Evolutionary conservation across 2,329 filamentous ascomycete species (phyloP).

Genomic region (Sporothrix protearum): DNA sequence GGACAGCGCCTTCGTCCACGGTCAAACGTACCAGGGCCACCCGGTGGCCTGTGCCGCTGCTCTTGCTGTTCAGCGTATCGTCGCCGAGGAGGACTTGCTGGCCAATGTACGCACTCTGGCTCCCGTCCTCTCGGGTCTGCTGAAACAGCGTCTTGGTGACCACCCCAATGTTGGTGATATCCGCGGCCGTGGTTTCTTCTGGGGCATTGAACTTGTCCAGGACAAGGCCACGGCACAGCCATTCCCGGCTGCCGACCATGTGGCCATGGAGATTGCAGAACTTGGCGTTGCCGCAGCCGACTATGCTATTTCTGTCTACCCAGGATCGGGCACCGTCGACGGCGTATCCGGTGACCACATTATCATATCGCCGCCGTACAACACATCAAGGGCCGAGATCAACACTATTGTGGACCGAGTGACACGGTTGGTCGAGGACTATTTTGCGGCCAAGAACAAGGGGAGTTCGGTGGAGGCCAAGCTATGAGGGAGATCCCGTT

Average conservation of each 20-base stretch:
- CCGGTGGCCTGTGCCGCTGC: slow-evolving; percentile 41
- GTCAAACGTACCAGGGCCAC: slow-evolving; percentile 53
- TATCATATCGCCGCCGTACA: slow-evolving; percentile 67
- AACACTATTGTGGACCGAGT: slow-evolving; percentile 52
- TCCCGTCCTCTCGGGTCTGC: slow-evolving; percentile 32
- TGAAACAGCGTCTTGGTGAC: slow-evolving; percentile 33
- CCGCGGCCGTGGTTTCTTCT: slow-evolving; percentile 44
- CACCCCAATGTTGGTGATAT: slow-evolving; percentile 44
- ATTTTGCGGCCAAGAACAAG: slow-evolving; percentile 36
- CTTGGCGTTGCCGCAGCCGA: slow-evolving; percentile 32
- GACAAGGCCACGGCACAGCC: slow-evolving; percentile 36
- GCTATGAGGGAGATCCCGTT: neutral
- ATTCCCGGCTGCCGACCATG: slow-evolving; percentile 35
- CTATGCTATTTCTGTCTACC: slow-evolving; percentile 54
- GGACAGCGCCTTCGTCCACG: slow-evolving; percentile 52
- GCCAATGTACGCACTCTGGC: slow-evolving; percentile 38
- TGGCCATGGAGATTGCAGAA: slow-evolving; percentile 37
- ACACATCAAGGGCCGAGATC: slow-evolving; percentile 55
- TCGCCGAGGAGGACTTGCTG: slow-evolving; percentile 38
- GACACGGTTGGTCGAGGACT: slow-evolving; percentile 50
- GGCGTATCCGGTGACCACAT: slow-evolving; percentile 65
- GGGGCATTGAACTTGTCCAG: slow-evolving; percentile 43
- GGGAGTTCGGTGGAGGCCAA: neutral
- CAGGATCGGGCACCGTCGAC: slow-evolving; percentile 58
- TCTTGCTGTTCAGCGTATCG: slow-evolving; percentile 41